Percentiles rank a stretch among this genome's conserved stretches.
Conservation (phyloP, 352 stramenopile genomes). For the Phytophthora foliorum region DNA sequence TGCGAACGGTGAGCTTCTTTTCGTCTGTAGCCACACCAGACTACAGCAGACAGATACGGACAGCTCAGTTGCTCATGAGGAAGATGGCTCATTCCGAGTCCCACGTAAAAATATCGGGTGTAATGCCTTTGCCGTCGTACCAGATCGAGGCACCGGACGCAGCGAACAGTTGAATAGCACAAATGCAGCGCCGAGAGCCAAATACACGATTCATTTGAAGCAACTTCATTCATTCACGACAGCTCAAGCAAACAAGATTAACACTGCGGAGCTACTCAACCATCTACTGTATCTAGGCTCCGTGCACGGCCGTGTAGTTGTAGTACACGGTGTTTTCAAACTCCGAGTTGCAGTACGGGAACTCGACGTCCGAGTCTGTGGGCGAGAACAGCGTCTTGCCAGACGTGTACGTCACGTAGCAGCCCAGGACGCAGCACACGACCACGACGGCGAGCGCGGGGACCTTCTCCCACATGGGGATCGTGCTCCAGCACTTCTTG, state of each 20-base stretch:
- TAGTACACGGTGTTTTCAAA: constrained; percentile 37
- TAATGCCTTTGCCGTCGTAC: neutral
- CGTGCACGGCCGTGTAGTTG: constrained; percentile 36
- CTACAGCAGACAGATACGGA: constrained; percentile 1
- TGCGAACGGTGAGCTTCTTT: too few species aligned
- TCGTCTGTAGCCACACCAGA: too few species aligned
- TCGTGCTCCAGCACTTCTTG: constrained; percentile 32
- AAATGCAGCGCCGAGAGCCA: neutral
- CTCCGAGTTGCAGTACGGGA: constrained; percentile 30
- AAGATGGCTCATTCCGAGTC: neutral
- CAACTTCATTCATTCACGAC: neutral
- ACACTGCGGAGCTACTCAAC: neutral
- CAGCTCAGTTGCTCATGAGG: neutral
- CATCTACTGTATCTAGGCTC: neutral
- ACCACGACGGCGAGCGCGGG: constrained; percentile 12
- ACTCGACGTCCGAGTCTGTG: constrained; percentile 27
- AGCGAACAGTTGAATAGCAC: neutral
- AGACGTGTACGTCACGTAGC: constrained; percentile 35
- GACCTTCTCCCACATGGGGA: constrained; percentile 17
- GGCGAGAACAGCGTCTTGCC: constrained; percentile 28
- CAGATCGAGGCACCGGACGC: neutral
- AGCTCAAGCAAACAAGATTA: neutral
- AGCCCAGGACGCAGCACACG: constrained; percentile 12
- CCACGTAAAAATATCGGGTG: too few species aligned
- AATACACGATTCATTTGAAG: neutral